A percentile compares a stretch with the other conserved stretches of the same genome.
phyloP scores from a whole-genome alignment of 306 rosid species.

The Cicer arietinum region DNA sequence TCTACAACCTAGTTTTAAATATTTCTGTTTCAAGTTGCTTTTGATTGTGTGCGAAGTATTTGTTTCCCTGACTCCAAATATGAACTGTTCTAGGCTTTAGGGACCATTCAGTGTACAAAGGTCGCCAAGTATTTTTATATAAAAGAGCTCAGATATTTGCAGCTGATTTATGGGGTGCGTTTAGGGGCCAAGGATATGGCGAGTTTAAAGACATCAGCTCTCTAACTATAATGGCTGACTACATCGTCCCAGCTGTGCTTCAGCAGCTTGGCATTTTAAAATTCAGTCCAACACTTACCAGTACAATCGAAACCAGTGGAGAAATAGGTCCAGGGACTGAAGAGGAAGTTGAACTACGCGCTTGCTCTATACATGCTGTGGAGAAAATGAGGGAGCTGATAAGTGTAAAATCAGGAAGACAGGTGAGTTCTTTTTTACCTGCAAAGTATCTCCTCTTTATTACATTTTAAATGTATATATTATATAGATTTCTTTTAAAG shows the following conservation, averaged over 20 bases:
- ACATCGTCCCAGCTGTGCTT: constrained; percentile 95
- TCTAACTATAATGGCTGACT: constrained; percentile 94
- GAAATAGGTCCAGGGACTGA: constrained; percentile 94
- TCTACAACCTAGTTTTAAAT: not conserved
- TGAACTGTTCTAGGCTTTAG: constrained; percentile 71
- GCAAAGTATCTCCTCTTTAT: not conserved
- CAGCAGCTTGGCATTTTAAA: constrained; percentile 82
- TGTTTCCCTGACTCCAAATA: constrained; percentile 42
- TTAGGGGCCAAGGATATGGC: constrained; percentile 75
- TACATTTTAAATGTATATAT: not conserved
- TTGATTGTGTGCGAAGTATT: constrained; percentile 17
- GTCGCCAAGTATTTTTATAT: constrained; percentile 87
- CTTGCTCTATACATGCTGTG: constrained; percentile 91
- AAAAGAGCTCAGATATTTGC: constrained; percentile 98
- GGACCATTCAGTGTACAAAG: constrained; percentile 92
- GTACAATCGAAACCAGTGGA: constrained; percentile 64
- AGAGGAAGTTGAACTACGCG: constrained; percentile 96
- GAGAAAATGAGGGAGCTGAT: constrained; percentile 93
- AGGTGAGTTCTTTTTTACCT: constrained; percentile 52
- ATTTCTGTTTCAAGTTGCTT: constrained; percentile 20
- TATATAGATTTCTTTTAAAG: not conserved
- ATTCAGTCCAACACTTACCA: constrained; percentile 71
- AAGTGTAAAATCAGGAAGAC: constrained; percentile 71
- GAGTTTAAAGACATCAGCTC: constrained; percentile 81
- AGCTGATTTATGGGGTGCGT: constrained; percentile 97